Conservation (phyloP, 768 basidiomycete genomes). For the Pleurotus eryngii region DNA sequence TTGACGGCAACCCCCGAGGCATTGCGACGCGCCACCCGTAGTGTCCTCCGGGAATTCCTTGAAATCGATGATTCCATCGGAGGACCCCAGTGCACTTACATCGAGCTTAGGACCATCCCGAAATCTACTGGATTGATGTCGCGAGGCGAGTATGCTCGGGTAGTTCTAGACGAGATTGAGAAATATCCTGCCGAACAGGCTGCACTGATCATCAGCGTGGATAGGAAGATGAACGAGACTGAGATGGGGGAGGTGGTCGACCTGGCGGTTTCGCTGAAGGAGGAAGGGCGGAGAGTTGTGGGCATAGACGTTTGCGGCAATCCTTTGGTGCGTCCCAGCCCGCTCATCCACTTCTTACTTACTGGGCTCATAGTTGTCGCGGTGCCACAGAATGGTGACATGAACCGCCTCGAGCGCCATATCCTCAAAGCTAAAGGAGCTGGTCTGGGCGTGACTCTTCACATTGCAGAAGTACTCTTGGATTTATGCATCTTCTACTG, state of each 20-base stretch:
- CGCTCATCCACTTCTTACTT: background rate
- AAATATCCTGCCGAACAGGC: conserved; percentile 47
- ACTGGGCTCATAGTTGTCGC: background rate
- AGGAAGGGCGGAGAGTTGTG: conserved; percentile 59
- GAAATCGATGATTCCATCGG: conserved; percentile 23
- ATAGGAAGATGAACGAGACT: conserved; percentile 57
- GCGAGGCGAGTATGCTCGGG: conserved; percentile 55
- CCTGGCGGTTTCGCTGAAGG: conserved; percentile 51
- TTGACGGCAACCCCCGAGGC: conserved; percentile 61
- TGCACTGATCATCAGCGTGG: conserved; percentile 72
- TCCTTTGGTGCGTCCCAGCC: conserved; percentile 38
- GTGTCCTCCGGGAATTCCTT: conserved; percentile 67
- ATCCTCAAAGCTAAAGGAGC: conserved; percentile 53
- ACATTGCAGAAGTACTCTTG: conserved; percentile 73
- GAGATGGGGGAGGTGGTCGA: conserved; percentile 55
- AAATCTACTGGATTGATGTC: conserved; percentile 56
- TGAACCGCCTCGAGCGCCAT: conserved; percentile 44
- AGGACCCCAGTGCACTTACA: conserved; percentile 57
- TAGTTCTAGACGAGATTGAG: conserved; percentile 65
- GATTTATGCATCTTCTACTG: too few species aligned
- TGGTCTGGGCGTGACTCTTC: conserved; percentile 72
- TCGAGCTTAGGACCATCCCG: conserved; percentile 85
- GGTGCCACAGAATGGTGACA: conserved; percentile 43
- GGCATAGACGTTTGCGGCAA: conserved; percentile 83
- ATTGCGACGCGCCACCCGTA: conserved; percentile 53